phyloP scores from a whole-genome alignment of 192 early-diverging fungal genomes.

The Phlyctochytrium arcticum region DNA sequence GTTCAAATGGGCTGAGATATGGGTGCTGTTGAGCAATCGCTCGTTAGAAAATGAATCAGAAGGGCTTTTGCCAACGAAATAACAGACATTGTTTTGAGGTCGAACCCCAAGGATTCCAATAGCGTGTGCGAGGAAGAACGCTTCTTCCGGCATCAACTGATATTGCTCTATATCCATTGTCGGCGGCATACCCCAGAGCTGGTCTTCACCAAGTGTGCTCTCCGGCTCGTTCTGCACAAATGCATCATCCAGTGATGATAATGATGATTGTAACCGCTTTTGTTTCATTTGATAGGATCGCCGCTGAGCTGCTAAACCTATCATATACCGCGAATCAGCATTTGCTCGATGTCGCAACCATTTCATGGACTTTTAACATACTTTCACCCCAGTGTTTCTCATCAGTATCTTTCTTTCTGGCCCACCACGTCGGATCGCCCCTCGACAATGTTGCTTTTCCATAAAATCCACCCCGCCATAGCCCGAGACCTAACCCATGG shows the following conservation, averaged over 20 bases:
- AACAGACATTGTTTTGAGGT: slow-evolving; percentile 14
- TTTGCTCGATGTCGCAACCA: too few species aligned
- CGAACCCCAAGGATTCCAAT: slow-evolving; percentile 50
- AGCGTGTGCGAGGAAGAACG: slow-evolving; percentile 65
- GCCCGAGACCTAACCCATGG: slow-evolving; percentile 1
- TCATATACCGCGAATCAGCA: neutral
- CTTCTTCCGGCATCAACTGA: slow-evolving; percentile 69
- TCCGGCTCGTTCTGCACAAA: too few species aligned
- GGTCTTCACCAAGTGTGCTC: neutral
- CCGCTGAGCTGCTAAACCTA: slow-evolving; percentile 10
- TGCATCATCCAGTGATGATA: too few species aligned
- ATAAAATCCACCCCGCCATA: slow-evolving; percentile 68
- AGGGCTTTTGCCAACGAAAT: neutral
- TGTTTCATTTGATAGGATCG: neutral
- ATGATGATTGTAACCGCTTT: too few species aligned
- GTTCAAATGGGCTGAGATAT: neutral
- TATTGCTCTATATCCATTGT: slow-evolving; percentile 51
- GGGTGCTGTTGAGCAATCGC: neutral
- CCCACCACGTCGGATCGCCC: slow-evolving; percentile 72
- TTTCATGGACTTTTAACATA: neutral
- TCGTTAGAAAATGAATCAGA: neutral
- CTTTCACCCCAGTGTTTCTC: slow-evolving; percentile 8
- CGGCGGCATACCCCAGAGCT: neutral
- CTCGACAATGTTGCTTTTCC: slow-evolving; percentile 77
- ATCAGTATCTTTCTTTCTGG: slow-evolving; percentile 23